Percentiles rank a stretch among this genome's conserved stretches.
Conservation (phyloP, 2,329 filamentous ascomycete species). For the Neonectria coccinea region DNA sequence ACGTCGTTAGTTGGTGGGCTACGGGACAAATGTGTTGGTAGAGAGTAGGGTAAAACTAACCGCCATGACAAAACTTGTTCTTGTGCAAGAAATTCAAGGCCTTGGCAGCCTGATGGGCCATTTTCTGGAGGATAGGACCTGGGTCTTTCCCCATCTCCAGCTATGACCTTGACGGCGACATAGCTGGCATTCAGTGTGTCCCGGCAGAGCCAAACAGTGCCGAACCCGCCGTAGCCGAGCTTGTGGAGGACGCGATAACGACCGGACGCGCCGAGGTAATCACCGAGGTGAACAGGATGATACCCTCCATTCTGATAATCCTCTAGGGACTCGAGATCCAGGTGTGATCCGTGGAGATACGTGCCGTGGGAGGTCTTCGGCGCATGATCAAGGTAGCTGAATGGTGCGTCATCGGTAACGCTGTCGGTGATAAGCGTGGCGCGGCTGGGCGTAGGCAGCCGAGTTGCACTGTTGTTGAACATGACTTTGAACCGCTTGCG, state of each 20-base stretch:
- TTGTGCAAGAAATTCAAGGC: slow-evolving; percentile 44
- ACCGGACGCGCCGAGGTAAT: neutral
- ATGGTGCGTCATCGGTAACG: too few relatives aligned
- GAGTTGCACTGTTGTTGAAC: too few relatives aligned
- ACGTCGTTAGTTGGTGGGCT: too few relatives aligned
- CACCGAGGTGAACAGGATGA: slow-evolving; percentile 27
- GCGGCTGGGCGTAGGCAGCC: too few relatives aligned
- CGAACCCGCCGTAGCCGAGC: slow-evolving; percentile 30
- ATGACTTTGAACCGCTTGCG: too few relatives aligned
- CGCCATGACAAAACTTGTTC: slow-evolving; percentile 48
- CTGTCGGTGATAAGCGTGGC: too few relatives aligned
- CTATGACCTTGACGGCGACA: neutral
- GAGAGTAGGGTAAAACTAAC: slow-evolving; percentile 27
- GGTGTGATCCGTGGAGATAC: slow-evolving; percentile 9
- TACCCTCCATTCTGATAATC: slow-evolving; percentile 27
- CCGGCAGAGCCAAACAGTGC: slow-evolving; percentile 30
- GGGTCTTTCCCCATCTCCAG: slow-evolving; percentile 13
- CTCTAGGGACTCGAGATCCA: slow-evolving; percentile 14
- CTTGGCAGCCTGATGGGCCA: slow-evolving; percentile 36
- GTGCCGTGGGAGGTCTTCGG: slow-evolving; percentile 16
- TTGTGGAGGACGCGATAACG: slow-evolving; percentile 30
- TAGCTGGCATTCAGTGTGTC: neutral
- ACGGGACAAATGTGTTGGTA: neutral
- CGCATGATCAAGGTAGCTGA: slow-evolving; percentile 4
- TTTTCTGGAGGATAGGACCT: slow-evolving; percentile 24